A percentile compares a stretch with the other conserved stretches of the same genome.
Evolutionary conservation across 179 eudicot genomes (phyloP).

Genomic region (Gypsophila paniculata): DNA sequence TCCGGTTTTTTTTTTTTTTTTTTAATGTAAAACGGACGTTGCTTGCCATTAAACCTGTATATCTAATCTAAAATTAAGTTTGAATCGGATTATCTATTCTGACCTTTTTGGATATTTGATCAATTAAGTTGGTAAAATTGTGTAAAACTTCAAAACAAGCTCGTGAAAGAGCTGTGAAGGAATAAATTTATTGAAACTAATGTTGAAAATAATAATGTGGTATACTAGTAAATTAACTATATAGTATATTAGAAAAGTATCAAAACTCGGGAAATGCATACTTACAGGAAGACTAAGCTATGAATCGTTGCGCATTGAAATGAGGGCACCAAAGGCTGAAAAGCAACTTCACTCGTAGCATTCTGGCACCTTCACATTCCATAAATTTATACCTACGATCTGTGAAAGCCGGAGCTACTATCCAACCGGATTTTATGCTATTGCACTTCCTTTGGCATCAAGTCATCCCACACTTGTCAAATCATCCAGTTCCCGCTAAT

Average conservation of each 20-base stretch:
- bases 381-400: no score
- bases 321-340: not conserved
- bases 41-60: no score
- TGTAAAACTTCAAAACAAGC: not conserved
- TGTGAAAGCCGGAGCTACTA: not conserved
- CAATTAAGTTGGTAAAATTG: no score
- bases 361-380: not conserved
- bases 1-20: no score
- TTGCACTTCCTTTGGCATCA: not conserved
- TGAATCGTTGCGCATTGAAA: not conserved
- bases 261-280: not conserved
- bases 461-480: not conserved
- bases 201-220: slow-evolving; percentile 4
- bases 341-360: not conserved
- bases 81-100: no score
- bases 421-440: not conserved
- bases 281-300: slow-evolving; percentile 1
- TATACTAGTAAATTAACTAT: not conserved
- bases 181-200: slow-evolving; percentile 2
- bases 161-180: not conserved
- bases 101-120: no score
- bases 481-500: not conserved
- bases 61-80: no score
- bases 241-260: not conserved
- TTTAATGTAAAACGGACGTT: no score